Base-by-base conservation (phyloP, 108 stramenopile species). In the Cylindrotheca fusiformis region DNA sequence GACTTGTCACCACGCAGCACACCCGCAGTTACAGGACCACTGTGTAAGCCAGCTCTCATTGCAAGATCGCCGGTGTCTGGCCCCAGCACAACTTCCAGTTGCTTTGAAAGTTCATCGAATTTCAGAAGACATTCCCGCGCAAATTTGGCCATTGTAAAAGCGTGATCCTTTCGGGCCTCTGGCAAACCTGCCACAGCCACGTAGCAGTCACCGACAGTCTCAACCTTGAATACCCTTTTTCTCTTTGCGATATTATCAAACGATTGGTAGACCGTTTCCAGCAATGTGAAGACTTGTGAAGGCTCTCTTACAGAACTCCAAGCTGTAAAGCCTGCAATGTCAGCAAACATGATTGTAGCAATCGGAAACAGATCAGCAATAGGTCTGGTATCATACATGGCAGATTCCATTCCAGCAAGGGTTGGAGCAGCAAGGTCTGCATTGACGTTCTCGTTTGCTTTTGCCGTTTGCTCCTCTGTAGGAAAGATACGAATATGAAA, bases 331-430 rank as follows among this genome's bases (percentile, higher is more conserved):
- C 79, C 74, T 12, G 64, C 72, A 60, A 79, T 79, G 48, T 78
- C 77, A 18, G 76, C 76, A 72, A 85, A 85, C 84, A 85, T 85
- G 41, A 85, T 79, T 4, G 80, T 76, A 3, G 83, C 81, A 54
- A 74, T 68, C 31, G 74, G 76, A 62, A 89, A 89, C 41, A 86
- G 54, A 41, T 89, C 88, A 0, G 88, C 88, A 72, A 89, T 89
- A 1, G 88, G 83, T 23, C 79, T 66, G 49, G 65, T 63, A 20
- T 64, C 48, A 28, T 66, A 56, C 65, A 66, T 66, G 2, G 36
- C 30, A 4, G 23, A 45, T n/a, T 41, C 27, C 14, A 22, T 25
- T 10, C 10, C 6, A 10, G 6, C 36, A 6, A 10, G 36, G 20
- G 26, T 27, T 6, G 55, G 29, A 26, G 23, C 29, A 56, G 14